Evolutionary conservation across 139 green algal species (phyloP).

Genomic region (Volvox reticuliferus): DNA sequence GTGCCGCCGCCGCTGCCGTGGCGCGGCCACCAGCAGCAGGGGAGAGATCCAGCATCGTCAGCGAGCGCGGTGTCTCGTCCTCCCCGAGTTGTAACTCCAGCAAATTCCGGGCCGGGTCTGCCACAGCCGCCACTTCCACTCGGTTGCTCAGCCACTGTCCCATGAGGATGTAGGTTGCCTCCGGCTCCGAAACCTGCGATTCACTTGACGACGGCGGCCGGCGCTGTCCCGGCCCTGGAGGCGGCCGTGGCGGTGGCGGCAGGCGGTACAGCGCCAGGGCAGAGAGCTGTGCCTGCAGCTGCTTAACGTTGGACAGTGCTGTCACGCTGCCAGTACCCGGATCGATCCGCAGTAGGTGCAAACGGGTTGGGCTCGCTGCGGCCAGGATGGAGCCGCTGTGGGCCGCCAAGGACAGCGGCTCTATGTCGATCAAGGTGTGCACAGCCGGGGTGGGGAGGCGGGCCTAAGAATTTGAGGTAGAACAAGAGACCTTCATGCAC

Average conservation of each 20-base stretch:
- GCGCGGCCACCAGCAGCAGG: neutral
- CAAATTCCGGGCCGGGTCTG: neutral
- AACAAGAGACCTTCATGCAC: too few relatives aligned
- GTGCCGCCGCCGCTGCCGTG: neutral
- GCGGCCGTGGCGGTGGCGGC: neutral
- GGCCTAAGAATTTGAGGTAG: too few relatives aligned
- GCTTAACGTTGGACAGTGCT: neutral
- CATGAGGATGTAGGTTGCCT: neutral
- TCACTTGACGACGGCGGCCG: neutral
- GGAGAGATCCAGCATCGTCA: conserved; percentile 29
- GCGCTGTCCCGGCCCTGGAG: neutral
- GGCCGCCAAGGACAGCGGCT: conserved; percentile 20
- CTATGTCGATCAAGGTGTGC: neutral
- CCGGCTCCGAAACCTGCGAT: neutral
- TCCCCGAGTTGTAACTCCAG: conserved; percentile 18
- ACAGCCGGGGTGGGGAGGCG: neutral
- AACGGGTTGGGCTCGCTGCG: conserved; percentile 6
- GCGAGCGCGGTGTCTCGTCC: conserved; percentile 36
- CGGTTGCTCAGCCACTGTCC: conserved; percentile 42
- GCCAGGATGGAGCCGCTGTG: conserved; percentile 36
- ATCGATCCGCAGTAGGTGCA: conserved; percentile 11
- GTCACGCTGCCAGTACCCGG: neutral
- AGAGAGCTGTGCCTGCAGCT: conserved; percentile 48
- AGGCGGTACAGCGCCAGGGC: conserved; percentile 7
- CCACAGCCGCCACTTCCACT: neutral